Evolutionary conservation across 139 green algal species (phyloP).

Genomic region (Spirogloea muscicola): DNA sequence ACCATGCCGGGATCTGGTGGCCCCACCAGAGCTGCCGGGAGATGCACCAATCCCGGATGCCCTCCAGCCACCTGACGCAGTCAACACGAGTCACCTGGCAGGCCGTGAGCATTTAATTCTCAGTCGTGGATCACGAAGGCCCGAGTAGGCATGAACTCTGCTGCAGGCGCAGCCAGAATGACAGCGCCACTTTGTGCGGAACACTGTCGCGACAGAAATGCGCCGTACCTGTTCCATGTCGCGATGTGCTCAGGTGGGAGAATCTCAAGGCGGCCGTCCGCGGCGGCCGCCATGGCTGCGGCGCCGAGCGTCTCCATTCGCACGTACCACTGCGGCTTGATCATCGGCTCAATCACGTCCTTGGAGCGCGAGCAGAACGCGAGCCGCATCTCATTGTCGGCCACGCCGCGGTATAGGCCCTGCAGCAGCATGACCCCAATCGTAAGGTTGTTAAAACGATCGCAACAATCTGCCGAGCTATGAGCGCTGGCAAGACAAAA

Average conservation of each 20-base stretch:
- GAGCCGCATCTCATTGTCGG: conserved; percentile 91
- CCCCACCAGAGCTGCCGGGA: conserved; percentile 64
- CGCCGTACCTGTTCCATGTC: conserved; percentile 80
- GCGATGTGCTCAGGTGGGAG: conserved; percentile 83
- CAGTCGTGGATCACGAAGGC: too few relatives aligned
- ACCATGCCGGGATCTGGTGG: conserved; percentile 60
- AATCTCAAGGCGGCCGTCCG: conserved; percentile 81
- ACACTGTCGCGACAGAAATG: too few relatives aligned
- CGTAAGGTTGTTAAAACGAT: too few relatives aligned
- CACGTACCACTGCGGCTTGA: conserved; percentile 89
- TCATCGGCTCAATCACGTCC: conserved; percentile 98
- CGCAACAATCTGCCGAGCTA: too few relatives aligned
- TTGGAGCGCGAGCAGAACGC: conserved; percentile 86
- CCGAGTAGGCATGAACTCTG: too few relatives aligned
- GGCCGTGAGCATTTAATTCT: too few relatives aligned
- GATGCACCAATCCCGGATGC: conserved; percentile 97
- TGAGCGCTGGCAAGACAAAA: too few relatives aligned
- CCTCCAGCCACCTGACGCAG: conserved; percentile 80
- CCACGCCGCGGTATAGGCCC: conserved; percentile 28
- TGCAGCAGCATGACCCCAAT: too few relatives aligned
- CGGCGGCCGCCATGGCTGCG: conserved; percentile 66
- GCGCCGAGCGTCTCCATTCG: conserved; percentile 80
- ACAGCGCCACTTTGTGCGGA: too few relatives aligned
- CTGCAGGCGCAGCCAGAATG: too few relatives aligned
- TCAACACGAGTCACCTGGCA: too few relatives aligned